Base-by-base conservation (phyloP, 2,329 filamentous ascomycete species). In the Onygenales sp. region DNA sequence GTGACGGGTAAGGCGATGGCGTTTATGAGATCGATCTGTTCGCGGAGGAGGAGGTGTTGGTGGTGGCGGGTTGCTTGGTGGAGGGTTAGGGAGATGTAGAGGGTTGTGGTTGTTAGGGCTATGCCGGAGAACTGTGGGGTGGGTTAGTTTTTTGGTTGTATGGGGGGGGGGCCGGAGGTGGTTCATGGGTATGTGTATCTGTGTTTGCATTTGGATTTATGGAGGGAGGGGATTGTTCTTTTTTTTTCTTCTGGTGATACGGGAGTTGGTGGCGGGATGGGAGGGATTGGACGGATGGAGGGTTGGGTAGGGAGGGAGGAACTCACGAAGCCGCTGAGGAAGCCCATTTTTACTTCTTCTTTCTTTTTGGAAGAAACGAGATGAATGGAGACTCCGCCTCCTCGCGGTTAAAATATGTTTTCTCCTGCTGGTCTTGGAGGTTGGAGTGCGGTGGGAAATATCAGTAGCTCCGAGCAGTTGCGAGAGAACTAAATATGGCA, bases 241-340 rank as follows among this genome's bases (percentile, higher is more conserved):
- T 27, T 27, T 27, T 27, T 27, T 21, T 27, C 5, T 17, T 27
- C 5, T 27, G 21, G 35, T n/a, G 31, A 33, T 3, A n/a, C 14
- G 32, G 43, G 17, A 36, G 27, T 54, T 52, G 43, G 32, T 21
- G 17, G 35, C 21, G 33, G 27, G 59, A 57, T 59, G 14, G 39
- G 35, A 17, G 52, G 50, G 7, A 43, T 33, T 45, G 31, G 3
- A 46, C 10, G 10, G 21, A 31, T 9, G 11, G n/a, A 43, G 31
- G 14, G 17, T 2, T 2, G 17, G 17, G 17, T 17, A 21, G 13
- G 8, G 3, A 6, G n/a, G n/a, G 10, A 17, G 32, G n/a, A 51
- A 74, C 84, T 59, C 78, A 90, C 87, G 68, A 90, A 87, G 61
- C 87, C 86, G 43, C 82, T 78, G 60, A 81, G 78, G 75, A 89